phyloP scores from a whole-genome alignment of 2,329 filamentous ascomycete genomes.

The Aphanoascus verrucosus region DNA sequence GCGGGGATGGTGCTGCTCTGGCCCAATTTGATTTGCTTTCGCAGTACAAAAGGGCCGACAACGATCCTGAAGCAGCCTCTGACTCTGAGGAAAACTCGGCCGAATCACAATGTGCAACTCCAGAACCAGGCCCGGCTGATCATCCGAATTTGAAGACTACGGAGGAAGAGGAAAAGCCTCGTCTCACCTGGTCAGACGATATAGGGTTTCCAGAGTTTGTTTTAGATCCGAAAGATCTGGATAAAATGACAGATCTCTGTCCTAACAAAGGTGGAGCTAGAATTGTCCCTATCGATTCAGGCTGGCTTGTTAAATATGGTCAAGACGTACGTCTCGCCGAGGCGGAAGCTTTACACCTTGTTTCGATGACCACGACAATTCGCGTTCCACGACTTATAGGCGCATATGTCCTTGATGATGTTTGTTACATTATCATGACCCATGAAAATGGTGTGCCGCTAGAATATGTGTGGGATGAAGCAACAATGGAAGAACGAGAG shows the following conservation, averaged over 20 bases:
- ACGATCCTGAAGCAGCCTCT: too few species aligned
- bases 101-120: too few species aligned
- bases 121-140: too few species aligned
- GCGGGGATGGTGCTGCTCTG: too few species aligned
- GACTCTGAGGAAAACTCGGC: too few species aligned
- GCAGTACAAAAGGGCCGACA: too few species aligned
- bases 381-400: background rate
- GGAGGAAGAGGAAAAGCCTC: background rate
- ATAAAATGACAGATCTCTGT: background rate
- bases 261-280: conserved; percentile 1
- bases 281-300: conserved; percentile 2
- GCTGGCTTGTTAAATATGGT: conserved; percentile 12
- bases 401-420: conserved; percentile 10
- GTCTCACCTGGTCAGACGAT: conserved; percentile 1
- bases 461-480: background rate
- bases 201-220: conserved; percentile 6
- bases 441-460: conserved; percentile 3
- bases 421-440: conserved; percentile 11
- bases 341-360: conserved; percentile 13
- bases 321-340: conserved; percentile 9
- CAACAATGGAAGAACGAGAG: background rate
- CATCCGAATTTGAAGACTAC: background rate
- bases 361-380: conserved; percentile 8
- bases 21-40: too few species aligned
- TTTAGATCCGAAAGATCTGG: conserved; percentile 11